Percentiles rank a stretch among this genome's conserved stretches.
phyloP scores from a whole-genome alignment of 1,139 yeast species.

The Yamadazyma atlantica region DNA sequence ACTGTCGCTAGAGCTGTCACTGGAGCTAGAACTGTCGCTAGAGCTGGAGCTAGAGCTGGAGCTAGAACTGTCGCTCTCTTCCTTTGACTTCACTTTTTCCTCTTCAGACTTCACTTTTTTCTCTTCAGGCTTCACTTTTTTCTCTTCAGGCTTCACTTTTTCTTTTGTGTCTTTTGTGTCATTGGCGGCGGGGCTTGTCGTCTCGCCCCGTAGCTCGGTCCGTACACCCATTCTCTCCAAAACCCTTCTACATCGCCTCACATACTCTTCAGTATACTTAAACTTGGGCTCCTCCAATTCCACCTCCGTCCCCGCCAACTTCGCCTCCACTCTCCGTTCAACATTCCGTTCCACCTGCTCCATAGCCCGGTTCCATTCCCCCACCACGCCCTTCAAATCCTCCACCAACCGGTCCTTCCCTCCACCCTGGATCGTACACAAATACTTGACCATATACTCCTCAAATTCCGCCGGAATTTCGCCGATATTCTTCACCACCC shows the following conservation, averaged over 20 bases:
- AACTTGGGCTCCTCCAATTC: conserved; percentile 19
- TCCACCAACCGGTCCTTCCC: conserved; percentile 58
- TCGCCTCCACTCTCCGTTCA: conserved; percentile 35
- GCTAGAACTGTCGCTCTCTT: conserved; percentile 5
- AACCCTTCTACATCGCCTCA: conserved; percentile 43
- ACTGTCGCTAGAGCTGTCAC: conserved; percentile 5
- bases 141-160: conserved; percentile 2
- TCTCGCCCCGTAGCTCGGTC: too few species aligned
- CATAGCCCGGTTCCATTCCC: conserved; percentile 58
- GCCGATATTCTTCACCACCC: conserved; percentile 75
- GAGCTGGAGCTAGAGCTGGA: conserved; percentile 1
- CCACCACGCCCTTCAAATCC: conserved; percentile 48
- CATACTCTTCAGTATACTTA: conserved; percentile 35
- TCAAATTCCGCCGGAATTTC: conserved; percentile 57
- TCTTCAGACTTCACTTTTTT: conserved; percentile 8
- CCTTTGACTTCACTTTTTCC: conserved; percentile 9
- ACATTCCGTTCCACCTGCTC: conserved; percentile 39
- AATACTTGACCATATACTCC: conserved; percentile 53
- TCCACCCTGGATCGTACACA: conserved; percentile 75
- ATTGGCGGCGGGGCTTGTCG: too few species aligned
- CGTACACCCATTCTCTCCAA: conserved; percentile 36
- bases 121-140: conserved; percentile 16
- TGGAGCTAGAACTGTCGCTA: conserved; percentile 4
- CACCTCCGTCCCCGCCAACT: conserved; percentile 26
- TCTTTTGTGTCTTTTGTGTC: conserved; percentile 15